These are phyloP conservation scores for Pseudogymnoascus sp. DNA, from an alignment of 2,329 filamentous ascomycete species.

Conservation along the genomic window DNA sequence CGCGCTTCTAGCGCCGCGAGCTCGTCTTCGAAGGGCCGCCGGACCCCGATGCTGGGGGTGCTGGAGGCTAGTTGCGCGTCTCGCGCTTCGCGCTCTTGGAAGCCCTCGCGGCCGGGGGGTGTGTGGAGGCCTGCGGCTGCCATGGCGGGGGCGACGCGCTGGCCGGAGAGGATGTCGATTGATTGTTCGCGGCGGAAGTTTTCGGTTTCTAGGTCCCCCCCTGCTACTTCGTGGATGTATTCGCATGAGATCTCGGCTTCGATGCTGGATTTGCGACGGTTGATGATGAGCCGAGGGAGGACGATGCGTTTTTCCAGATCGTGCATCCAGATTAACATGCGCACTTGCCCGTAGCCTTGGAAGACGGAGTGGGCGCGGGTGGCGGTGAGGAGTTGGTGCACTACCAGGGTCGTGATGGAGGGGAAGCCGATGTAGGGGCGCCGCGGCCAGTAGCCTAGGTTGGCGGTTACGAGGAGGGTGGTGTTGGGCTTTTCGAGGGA, in stretches of 20 bases:
- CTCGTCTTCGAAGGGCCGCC: slow-evolving; percentile 9
- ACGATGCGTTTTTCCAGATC: slow-evolving; percentile 49
- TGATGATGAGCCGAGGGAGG: slow-evolving; percentile 50
- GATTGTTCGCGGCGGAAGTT: slow-evolving; percentile 35
- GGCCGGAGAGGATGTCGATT: slow-evolving; percentile 40
- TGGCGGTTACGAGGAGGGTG: slow-evolving; percentile 63
- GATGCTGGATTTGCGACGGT: slow-evolving; percentile 48
- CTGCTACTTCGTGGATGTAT: slow-evolving; percentile 49
- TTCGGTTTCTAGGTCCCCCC: slow-evolving; percentile 21
- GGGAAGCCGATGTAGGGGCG: slow-evolving; percentile 42
- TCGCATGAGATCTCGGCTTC: slow-evolving; percentile 54
- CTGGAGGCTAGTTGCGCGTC: neutral
- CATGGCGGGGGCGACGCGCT: slow-evolving; percentile 39
- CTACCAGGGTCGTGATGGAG: slow-evolving; percentile 47
- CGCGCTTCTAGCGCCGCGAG: slow-evolving; percentile 11
- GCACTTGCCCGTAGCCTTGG: slow-evolving; percentile 68
- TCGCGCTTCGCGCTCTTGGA: slow-evolving; percentile 21
- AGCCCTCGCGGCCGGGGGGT: slow-evolving; percentile 37
- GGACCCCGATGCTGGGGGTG: neutral
- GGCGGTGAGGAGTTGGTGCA: slow-evolving; percentile 52
- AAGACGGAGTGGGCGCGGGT: slow-evolving; percentile 52
- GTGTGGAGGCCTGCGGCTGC: slow-evolving; percentile 31
- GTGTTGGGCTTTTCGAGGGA: slow-evolving; percentile 50
- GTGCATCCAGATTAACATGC: slow-evolving; percentile 66
- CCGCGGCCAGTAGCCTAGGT: slow-evolving; percentile 49